Percentiles rank a stretch among this genome's conserved stretches.
These are phyloP conservation scores for Juncus effusus DNA, from an alignment of 176 grass and related monocot species.

Conservation along the genomic window DNA sequence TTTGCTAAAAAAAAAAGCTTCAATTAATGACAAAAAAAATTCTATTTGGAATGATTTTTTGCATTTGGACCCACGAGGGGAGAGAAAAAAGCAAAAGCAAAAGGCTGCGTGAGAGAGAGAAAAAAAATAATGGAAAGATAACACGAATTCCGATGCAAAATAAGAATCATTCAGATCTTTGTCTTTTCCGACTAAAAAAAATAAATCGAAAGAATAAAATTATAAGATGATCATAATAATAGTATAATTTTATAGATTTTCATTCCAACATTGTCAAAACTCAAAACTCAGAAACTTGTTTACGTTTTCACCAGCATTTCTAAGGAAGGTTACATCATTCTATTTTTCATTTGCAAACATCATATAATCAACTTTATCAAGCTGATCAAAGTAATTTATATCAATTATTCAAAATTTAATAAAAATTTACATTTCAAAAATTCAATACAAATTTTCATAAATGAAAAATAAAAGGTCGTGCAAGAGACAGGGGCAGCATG, in stretches of 20 bases:
- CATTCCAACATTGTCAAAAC: slow-evolving; percentile 31
- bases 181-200: slow-evolving; percentile 31
- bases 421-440: too few relatives aligned
- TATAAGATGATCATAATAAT: background rate
- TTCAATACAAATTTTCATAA: too few relatives aligned
- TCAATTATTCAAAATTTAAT: too few relatives aligned
- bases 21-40: too few relatives aligned
- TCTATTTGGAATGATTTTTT: too few relatives aligned
- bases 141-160: slow-evolving; percentile 45
- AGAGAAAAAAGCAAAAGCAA: slow-evolving; percentile 27
- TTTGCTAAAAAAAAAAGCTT: too few relatives aligned
- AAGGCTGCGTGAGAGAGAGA: slow-evolving; percentile 32
- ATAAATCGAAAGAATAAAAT: background rate
- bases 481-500: background rate
- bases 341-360: too few relatives aligned
- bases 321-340: slow-evolving; percentile 38
- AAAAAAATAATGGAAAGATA: slow-evolving; percentile 38
- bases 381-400: too few relatives aligned
- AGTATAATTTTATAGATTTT: background rate
- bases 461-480: too few relatives aligned
- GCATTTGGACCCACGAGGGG: background rate
- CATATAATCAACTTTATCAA: too few relatives aligned
- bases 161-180: slow-evolving; percentile 60
- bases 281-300: slow-evolving; percentile 22
- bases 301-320: slow-evolving; percentile 28